Conservation (phyloP, 345 rosid species). For the Lenwebbia sp. region DNA sequence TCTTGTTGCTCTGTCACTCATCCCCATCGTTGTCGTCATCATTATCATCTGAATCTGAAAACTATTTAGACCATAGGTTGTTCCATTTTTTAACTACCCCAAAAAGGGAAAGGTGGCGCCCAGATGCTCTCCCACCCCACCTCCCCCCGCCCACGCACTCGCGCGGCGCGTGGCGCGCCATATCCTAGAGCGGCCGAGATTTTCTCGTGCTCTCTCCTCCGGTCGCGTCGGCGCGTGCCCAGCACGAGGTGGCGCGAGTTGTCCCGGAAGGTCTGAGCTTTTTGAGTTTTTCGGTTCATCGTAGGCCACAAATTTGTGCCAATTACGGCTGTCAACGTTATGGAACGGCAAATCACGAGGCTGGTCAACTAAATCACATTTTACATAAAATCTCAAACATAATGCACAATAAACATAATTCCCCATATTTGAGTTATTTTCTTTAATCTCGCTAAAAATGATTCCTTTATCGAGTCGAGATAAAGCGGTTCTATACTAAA, state of each 20-base stretch:
- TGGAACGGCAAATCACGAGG: background rate
- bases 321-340: background rate
- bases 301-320: background rate
- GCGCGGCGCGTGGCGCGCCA: background rate
- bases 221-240: background rate
- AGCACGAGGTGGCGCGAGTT: background rate
- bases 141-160: background rate
- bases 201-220: background rate
- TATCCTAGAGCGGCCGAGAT: background rate
- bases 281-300: background rate
- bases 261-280: background rate
- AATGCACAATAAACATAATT: background rate
- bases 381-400: background rate
- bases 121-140: background rate
- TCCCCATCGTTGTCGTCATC: background rate
- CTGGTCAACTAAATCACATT: background rate
- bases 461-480: fast-evolving
- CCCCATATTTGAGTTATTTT: background rate
- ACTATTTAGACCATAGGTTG: background rate
- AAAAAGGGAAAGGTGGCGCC: background rate
- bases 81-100: background rate
- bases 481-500: fast-evolving
- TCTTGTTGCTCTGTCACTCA: background rate
- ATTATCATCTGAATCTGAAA: background rate
- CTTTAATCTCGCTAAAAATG: background rate